A percentile compares a stretch with the other conserved stretches of the same genome.
Conservation (phyloP, 2,329 filamentous ascomycete species). For the Myriosclerotinia duriaeana region DNA sequence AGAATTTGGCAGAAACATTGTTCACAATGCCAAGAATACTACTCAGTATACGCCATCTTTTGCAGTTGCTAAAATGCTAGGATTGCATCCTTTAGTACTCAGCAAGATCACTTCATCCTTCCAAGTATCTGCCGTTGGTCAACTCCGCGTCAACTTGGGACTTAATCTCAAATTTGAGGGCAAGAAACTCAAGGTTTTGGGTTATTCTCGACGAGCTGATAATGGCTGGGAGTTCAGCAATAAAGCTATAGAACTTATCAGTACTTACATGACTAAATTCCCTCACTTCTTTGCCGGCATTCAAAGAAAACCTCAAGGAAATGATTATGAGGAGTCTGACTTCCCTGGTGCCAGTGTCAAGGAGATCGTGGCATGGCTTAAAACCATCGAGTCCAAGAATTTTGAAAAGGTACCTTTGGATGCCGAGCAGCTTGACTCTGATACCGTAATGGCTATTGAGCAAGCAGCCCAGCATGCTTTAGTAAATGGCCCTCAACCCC, state of each 20-base stretch:
- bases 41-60: conserved; percentile 84
- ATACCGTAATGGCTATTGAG: conserved; percentile 80
- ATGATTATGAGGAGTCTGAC: conserved; percentile 79
- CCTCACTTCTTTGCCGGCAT: conserved; percentile 93
- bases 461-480: conserved; percentile 65
- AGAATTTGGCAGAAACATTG: conserved; percentile 77
- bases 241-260: conserved; percentile 76
- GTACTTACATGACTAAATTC: conserved; percentile 89
- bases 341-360: conserved; percentile 84
- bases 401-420: conserved; percentile 96
- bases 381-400: conserved; percentile 83
- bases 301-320: conserved; percentile 79
- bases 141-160: conserved; percentile 78
- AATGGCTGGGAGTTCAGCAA: conserved; percentile 95
- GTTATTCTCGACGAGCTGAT: conserved; percentile 83
- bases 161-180: conserved; percentile 96
- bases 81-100: conserved; percentile 80
- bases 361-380: conserved; percentile 92
- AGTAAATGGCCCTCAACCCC: conserved; percentile 51
- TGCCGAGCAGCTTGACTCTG: conserved; percentile 92
- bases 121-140: conserved; percentile 75
- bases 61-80: conserved; percentile 78
- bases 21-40: conserved; percentile 64
- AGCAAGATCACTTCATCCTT: conserved; percentile 97
- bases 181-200: conserved; percentile 91